Evolutionary conservation across 306 rosid genomes (phyloP).

Genomic region (Quercus berberidifolia): DNA sequence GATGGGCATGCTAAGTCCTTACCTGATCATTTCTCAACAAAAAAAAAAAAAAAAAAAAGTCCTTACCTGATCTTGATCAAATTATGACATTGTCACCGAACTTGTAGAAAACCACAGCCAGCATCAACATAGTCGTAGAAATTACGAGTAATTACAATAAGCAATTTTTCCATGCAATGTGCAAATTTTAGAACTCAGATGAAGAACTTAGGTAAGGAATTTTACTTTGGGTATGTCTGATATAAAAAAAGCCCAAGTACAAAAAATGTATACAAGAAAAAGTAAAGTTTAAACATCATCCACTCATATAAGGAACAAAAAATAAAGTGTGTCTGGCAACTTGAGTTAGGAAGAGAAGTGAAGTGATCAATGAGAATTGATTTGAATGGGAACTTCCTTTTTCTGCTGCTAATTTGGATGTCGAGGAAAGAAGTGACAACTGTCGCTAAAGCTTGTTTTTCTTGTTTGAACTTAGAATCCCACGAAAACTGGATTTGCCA

Average conservation of each 20-base stretch:
- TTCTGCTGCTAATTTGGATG: not conserved
- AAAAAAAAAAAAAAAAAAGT: no score
- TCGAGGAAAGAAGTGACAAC: not conserved
- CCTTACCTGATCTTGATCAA: conserved; percentile 76
- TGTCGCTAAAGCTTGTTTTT: not conserved
- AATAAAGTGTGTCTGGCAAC: not conserved
- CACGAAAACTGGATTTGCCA: not conserved
- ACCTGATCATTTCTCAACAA: no score
- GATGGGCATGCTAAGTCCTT: not conserved
- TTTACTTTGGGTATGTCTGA: no score
- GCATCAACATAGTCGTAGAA: no score
- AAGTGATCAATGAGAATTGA: not conserved
- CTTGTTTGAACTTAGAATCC: not conserved
- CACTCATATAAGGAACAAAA: not conserved
- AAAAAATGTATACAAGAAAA: not conserved
- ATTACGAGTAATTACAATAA: no score
- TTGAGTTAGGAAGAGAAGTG: not conserved
- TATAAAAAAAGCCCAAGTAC: no score
- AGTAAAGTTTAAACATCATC: not conserved
- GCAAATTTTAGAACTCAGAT: no score
- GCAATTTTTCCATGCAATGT: no score
- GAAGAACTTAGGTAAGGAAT: no score
- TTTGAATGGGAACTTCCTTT: not conserved
- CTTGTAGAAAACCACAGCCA: conserved; percentile 45
- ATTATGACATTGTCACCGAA: conserved; percentile 71